These are phyloP conservation scores for Pholiota microspora DNA, from an alignment of 768 basidiomycete species.

Conservation along the genomic window DNA sequence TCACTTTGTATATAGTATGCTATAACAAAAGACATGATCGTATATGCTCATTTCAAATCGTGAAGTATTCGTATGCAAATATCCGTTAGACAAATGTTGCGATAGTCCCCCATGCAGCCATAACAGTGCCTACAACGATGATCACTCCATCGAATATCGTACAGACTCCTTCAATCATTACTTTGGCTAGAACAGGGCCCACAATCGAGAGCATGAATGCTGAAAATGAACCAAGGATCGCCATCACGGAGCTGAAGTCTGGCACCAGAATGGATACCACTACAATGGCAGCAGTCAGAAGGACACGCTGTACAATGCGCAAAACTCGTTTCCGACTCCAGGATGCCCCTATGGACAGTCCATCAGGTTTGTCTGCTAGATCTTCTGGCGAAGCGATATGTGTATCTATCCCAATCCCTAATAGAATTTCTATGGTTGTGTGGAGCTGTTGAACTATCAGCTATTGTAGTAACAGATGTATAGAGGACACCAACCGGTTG, in stretches of 20 bases:
- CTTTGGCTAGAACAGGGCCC: constrained; percentile 72
- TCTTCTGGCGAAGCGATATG: constrained; percentile 36
- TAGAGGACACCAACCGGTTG: constrained; percentile 61
- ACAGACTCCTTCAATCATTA: constrained; percentile 51
- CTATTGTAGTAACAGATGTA: neutral
- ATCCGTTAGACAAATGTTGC: constrained; percentile 47
- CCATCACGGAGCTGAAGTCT: constrained; percentile 81
- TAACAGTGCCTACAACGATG: constrained; percentile 48
- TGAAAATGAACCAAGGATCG: constrained; percentile 88
- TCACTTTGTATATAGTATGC: constrained; percentile 19
- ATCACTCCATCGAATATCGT: constrained; percentile 51
- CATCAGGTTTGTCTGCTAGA: constrained; percentile 33
- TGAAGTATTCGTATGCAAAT: neutral
- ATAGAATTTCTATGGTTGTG: constrained; percentile 74
- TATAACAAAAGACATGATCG: neutral
- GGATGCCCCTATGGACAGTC: constrained; percentile 25
- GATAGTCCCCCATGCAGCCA: constrained; percentile 78
- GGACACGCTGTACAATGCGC: constrained; percentile 52
- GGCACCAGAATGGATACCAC: constrained; percentile 73
- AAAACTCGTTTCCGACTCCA: constrained; percentile 37
- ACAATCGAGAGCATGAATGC: constrained; percentile 76
- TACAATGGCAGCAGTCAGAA: constrained; percentile 59
- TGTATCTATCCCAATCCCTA: constrained; percentile 69
- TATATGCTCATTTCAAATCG: neutral
- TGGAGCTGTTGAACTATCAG: constrained; percentile 51